Evolutionary conservation across 192 early-diverging fungal genomes (phyloP).

Genomic region (Spinellus fusiger): DNA sequence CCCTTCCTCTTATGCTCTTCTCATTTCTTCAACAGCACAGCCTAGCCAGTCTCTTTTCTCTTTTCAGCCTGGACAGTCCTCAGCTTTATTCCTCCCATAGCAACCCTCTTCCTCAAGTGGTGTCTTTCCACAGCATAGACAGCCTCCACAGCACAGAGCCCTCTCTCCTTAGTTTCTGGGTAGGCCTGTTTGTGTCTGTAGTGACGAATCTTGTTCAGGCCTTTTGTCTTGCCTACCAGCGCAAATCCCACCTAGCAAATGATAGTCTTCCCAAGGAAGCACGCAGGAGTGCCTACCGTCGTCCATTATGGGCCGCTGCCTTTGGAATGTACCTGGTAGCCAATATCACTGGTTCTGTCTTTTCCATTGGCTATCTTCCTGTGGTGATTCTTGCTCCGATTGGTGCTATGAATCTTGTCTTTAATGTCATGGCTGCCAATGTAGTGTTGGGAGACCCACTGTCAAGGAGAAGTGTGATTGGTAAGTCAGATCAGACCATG

Average conservation of each 20-base stretch:
- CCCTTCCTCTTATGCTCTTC: too few species aligned
- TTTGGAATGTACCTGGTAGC: slow-evolving; percentile 62
- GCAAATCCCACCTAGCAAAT: slow-evolving; percentile 63
- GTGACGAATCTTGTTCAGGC: slow-evolving; percentile 32
- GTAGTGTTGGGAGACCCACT: slow-evolving; percentile 58
- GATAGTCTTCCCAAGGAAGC: slow-evolving; percentile 45
- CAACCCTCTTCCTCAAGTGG: too few species aligned
- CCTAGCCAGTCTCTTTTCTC: too few species aligned
- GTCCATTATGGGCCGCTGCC: slow-evolving; percentile 62
- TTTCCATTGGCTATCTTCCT: slow-evolving; percentile 71
- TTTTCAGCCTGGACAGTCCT: too few species aligned
- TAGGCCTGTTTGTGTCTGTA: slow-evolving; percentile 17
- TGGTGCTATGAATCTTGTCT: slow-evolving; percentile 66
- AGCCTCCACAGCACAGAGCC: too few species aligned
- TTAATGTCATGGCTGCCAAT: slow-evolving; percentile 69
- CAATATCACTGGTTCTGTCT: slow-evolving; percentile 62
- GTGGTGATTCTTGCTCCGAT: slow-evolving; percentile 74
- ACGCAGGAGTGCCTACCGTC: slow-evolving; percentile 40
- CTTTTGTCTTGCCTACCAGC: slow-evolving; percentile 67
- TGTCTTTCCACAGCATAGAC: too few species aligned
- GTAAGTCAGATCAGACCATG: too few species aligned
- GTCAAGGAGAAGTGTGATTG: slow-evolving; percentile 47
- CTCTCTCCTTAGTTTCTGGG: too few species aligned
- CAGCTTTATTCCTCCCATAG: too few species aligned
- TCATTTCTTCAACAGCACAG: too few species aligned